Percentiles rank a stretch among this genome's conserved stretches.
Conservation (phyloP, 495 filamentous ascomycete species). For the Bacidia gigantensis region DNA sequence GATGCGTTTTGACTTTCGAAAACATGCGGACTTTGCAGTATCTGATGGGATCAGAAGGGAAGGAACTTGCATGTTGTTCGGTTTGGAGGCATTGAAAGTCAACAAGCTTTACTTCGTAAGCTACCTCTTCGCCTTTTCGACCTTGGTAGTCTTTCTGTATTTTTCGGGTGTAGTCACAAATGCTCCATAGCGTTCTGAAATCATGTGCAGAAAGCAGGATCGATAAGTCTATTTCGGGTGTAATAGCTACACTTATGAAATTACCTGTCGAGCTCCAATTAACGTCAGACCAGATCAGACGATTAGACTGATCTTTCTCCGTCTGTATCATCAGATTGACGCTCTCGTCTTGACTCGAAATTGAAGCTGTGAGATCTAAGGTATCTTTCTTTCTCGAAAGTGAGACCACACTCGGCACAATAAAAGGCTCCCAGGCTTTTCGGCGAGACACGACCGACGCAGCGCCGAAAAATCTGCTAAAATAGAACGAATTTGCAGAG, state of each 20-base stretch:
- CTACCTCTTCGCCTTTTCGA: conserved; percentile 46
- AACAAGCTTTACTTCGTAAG: conserved; percentile 50
- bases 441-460: conserved; percentile 56
- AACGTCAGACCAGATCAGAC: conserved; percentile 65
- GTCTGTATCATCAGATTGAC: conserved; percentile 62
- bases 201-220: conserved; percentile 58
- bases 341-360: conserved; percentile 62
- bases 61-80: conserved; percentile 44
- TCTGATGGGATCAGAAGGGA: conserved; percentile 57
- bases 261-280: conserved; percentile 54
- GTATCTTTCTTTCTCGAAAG: conserved; percentile 55
- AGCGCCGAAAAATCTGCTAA: conserved; percentile 56
- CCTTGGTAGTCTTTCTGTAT: conserved; percentile 55
- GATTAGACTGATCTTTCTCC: conserved; percentile 41
- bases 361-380: conserved; percentile 49
- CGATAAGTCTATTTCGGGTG: conserved; percentile 52
- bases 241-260: conserved; percentile 49
- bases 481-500: conserved; percentile 53
- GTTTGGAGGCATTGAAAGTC: conserved; percentile 66
- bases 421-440: conserved; percentile 44
- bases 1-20: conserved; percentile 46
- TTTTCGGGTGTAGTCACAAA: conserved; percentile 65
- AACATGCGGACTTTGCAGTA: conserved; percentile 59
- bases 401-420: conserved; percentile 58
- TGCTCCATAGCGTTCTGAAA: conserved; percentile 62